Conservation (phyloP, 768 basidiomycete genomes). For the Solioccasus polychromus region DNA sequence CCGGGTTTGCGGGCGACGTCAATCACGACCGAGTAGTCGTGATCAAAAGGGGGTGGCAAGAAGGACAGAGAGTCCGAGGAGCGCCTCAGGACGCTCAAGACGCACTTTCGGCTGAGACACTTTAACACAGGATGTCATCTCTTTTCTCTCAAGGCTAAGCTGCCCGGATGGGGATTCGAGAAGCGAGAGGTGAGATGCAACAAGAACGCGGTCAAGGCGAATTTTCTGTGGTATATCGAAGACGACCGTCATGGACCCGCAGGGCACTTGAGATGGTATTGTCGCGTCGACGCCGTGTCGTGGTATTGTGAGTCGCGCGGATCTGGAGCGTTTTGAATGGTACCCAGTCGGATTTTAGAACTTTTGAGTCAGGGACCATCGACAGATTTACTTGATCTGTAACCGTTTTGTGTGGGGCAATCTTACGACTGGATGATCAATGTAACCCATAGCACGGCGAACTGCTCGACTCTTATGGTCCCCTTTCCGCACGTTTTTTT, state of each 20-base stretch:
- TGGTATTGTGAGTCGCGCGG: conserved; percentile 73
- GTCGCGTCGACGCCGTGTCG: conserved; percentile 33
- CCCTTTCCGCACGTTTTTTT: no score
- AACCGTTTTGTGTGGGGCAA: conserved; percentile 97
- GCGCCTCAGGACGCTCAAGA: conserved; percentile 75
- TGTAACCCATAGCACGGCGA: no score
- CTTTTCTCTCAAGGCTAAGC: conserved; percentile 96
- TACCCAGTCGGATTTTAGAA: conserved; percentile 49
- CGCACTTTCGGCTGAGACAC: conserved; percentile 81
- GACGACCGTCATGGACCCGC: conserved; percentile 66
- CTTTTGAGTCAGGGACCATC: conserved; percentile 97
- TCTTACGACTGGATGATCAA: no score
- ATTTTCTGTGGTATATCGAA: conserved; percentile 95
- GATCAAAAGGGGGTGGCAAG: conserved; percentile 65
- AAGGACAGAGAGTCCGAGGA: conserved; percentile 65
- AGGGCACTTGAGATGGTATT: conserved; percentile 63
- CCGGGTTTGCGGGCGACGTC: conserved; percentile 80
- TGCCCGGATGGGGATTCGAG: conserved; percentile 97
- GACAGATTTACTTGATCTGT: conserved; percentile 92
- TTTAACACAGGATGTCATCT: conserved; percentile 90
- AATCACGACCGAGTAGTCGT: conserved; percentile 95
- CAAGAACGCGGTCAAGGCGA: conserved; percentile 87
- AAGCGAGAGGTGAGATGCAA: conserved; percentile 99
- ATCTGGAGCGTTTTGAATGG: no score
- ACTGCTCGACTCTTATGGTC: no score